Conservation (phyloP, 768 basidiomycete species). For the Pleurotus platypus region DNA sequence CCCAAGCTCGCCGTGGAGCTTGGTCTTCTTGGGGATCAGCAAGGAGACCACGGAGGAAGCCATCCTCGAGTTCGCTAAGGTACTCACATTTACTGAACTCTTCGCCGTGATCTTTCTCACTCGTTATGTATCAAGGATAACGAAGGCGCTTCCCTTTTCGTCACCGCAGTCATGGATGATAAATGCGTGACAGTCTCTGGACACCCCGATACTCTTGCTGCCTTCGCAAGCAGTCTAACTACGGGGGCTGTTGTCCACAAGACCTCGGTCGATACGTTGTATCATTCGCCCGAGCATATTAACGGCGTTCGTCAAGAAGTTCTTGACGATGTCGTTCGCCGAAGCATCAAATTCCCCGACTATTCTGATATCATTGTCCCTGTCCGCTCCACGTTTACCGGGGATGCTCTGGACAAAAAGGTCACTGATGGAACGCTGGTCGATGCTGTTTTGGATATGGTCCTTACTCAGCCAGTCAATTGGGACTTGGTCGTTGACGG, state of each 20-base stretch:
- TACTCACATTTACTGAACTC: slow-evolving; percentile 2
- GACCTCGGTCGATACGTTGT: slow-evolving; percentile 47
- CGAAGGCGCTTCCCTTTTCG: slow-evolving; percentile 27
- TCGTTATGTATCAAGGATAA: slow-evolving; percentile 5
- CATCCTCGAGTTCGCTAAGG: slow-evolving; percentile 11
- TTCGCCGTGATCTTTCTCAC: slow-evolving; percentile 17
- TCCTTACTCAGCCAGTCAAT: slow-evolving; percentile 47
- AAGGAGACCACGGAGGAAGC: slow-evolving; percentile 18
- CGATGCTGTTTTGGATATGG: slow-evolving; percentile 42
- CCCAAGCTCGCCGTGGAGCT: slow-evolving; percentile 39
- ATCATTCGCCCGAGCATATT: slow-evolving; percentile 40
- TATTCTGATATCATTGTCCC: slow-evolving; percentile 43
- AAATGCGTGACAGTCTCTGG: slow-evolving; percentile 55
- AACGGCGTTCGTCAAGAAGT: slow-evolving; percentile 33
- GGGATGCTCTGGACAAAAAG: slow-evolving; percentile 27
- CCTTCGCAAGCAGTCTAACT: slow-evolving; percentile 37
- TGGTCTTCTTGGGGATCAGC: slow-evolving; percentile 32
- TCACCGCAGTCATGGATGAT: slow-evolving; percentile 50
- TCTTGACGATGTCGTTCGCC: slow-evolving; percentile 36
- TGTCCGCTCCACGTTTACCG: slow-evolving; percentile 43
- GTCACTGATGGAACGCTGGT: slow-evolving; percentile 28
- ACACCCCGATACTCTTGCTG: slow-evolving; percentile 43
- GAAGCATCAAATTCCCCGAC: slow-evolving; percentile 48
- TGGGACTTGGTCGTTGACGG: slow-evolving; percentile 44
- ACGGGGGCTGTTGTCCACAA: slow-evolving; percentile 31